Base-by-base conservation (phyloP, 306 rosid genomes). In the Casuarina equisetifolia region DNA sequence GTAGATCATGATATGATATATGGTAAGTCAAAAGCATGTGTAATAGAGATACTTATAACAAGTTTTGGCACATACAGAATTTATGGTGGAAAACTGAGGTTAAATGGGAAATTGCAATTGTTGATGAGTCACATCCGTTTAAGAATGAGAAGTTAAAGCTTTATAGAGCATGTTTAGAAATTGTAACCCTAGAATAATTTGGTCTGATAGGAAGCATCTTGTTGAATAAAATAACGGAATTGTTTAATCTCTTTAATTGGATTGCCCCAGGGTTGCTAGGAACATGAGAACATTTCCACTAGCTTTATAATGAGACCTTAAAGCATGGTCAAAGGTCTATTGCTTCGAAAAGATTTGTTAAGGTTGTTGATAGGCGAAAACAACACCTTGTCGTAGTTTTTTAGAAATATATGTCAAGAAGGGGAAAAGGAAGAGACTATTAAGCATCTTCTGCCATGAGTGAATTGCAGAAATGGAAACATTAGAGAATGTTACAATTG, bases 391-490 rank as follows among this genome's bases (percentile, higher is more conserved):
- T 67, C 2, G 13, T 73, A 8, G 89, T 92, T 83, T 96, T 94
- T 88, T 84, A 67, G 69, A 94, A 90, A 83, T 94, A 92, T 79
- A 59, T 94, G 98, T 82, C 92, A 70, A 88, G 98, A 83, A 85
- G 32, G 98, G 86, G 90, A 96, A 68, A 94, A 94, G 82, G 96
- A 92, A 78, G 98, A 94, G 84, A 94, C 98, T 64, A 94, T 94
- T 69, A 96, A 97, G 82, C 98, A 94, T 87, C 98, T 94, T 74
- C 89, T 94, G 88, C 91, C 63, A 94, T 94, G 98, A 94, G 98
- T 51, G 93, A 94, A 76, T 74, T 94, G 85, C 97, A 94, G 81
- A 94, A 87, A 73, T 93, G 96, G 81, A 90, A 76, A 53, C 90
- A 94, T 76, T 80, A 87, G 58, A 89, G 97, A 89, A 94, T 92